Evolutionary conservation across 2,329 filamentous ascomycete genomes (phyloP), one percentile per base, ranked within the genome.

Genomic region (Zopfia rhizophila): DNA sequence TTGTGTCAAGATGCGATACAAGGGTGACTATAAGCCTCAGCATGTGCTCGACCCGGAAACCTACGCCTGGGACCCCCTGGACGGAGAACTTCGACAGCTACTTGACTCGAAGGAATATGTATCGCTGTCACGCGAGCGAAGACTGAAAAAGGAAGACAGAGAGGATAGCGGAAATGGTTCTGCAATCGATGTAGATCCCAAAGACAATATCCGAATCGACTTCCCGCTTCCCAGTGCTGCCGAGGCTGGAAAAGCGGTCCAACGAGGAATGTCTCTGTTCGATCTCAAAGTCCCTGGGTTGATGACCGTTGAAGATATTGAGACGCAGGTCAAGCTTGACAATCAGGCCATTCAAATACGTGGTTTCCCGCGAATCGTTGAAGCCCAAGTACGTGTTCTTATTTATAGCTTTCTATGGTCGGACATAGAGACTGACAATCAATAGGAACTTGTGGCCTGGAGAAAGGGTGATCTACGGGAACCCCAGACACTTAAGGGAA

Each of bases 1-100:
- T 42, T 93, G 89, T 61, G 78, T 82, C 40, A 94, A 94, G 75
- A 93, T 94, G 90, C 79, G 80, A 58, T 94, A 94, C 76, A 94
- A 94, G 75, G 87, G 86, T 46, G 87, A 91, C 63, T 94, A 89
- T 66, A 77, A 79, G 8, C 89, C 89, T 1, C 88, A 91, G 63
- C 83, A 86, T 60, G 80, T 94, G 8, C 78, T 93, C 8, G 87
- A 92, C 54, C 87, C 88, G 0, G 82, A 85, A 51, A 80, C 79
- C 0, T 76, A 86, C 52, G 65, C 72, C 7, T 91, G 88, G 87
- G 76, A 86, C 52, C 73, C 75, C 0, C 66, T 90, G 3, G 80
- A 85, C 54, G 72, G 77, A 24, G 72, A 76, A 3, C 63, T 83
- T 2, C 65, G 85, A 33, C 68, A 53, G n/a, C 65, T 77, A 14